Conservation (phyloP, 2,329 filamentous ascomycete genomes). For the Nothophoma quercina region DNA sequence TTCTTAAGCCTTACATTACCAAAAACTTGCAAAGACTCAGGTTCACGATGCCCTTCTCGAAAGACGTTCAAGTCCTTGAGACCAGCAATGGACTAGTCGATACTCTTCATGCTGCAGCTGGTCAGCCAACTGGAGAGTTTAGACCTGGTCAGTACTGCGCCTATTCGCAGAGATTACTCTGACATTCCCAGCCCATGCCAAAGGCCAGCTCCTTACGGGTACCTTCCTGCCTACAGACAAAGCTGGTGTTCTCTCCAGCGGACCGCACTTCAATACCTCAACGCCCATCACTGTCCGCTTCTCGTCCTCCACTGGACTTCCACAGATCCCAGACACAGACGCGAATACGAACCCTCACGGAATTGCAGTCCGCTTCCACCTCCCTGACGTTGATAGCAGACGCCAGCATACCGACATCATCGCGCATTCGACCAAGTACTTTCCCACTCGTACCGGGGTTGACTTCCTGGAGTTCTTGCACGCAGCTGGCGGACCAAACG, state of each 20-base stretch:
- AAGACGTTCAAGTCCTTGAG: constrained; percentile 32
- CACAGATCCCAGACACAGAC: constrained; percentile 59
- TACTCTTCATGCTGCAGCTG: constrained; percentile 35
- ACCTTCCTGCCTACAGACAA: constrained; percentile 59
- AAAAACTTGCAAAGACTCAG: not conserved
- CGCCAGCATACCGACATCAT: constrained; percentile 65
- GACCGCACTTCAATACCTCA: constrained; percentile 57
- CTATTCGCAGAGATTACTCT: constrained; percentile 5
- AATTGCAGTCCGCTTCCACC: constrained; percentile 60
- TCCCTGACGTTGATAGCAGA: constrained; percentile 49
- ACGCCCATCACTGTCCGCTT: constrained; percentile 61
- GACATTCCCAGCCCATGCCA: constrained; percentile 58
- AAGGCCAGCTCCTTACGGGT: constrained; percentile 61
- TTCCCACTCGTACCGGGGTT: constrained; percentile 61
- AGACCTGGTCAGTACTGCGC: constrained; percentile 36
- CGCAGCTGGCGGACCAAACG: constrained; percentile 47
- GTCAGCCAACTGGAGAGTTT: constrained; percentile 32
- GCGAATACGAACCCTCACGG: constrained; percentile 57
- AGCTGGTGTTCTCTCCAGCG: constrained; percentile 56
- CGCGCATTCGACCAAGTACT: constrained; percentile 60
- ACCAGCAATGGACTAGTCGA: constrained; percentile 41
- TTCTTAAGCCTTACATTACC: too few relatives aligned
- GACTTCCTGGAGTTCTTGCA: constrained; percentile 61
- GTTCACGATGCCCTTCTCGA: constrained; percentile 45
- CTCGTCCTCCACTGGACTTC: constrained; percentile 61